Percentiles rank a stretch among this genome's conserved stretches.
phyloP scores from a whole-genome alignment of 169 alveolate genomes.

The Plasmodium malariae region DNA sequence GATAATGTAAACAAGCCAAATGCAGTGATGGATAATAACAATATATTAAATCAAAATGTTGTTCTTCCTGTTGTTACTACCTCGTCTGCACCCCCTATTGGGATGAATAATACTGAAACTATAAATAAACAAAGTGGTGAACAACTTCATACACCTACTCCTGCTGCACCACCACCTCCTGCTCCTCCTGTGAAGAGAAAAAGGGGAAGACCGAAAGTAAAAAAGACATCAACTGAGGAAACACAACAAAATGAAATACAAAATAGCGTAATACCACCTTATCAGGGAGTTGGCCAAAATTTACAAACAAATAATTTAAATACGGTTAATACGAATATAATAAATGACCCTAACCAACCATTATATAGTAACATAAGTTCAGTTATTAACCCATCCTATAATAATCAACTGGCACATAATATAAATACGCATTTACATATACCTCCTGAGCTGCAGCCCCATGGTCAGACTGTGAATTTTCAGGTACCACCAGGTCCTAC shows the following conservation, averaged over 20 bases:
- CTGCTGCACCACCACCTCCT: too few relatives aligned
- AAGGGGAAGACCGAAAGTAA: conserved; percentile 59
- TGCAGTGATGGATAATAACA: neutral
- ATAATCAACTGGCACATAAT: conserved; percentile 23
- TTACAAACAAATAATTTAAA: conserved; percentile 1
- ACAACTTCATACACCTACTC: too few relatives aligned
- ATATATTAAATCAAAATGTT: neutral
- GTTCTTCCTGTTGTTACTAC: neutral
- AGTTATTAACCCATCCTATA: conserved; percentile 17
- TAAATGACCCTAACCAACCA: neutral
- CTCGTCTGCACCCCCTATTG: neutral
- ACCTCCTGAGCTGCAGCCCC: conserved; percentile 4
- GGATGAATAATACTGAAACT: neutral
- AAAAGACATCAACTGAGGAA: conserved; percentile 56
- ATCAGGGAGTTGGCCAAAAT: neutral
- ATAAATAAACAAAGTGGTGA: neutral
- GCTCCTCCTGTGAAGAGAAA: conserved; percentile 35
- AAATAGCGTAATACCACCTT: neutral
- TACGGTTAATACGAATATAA: neutral
- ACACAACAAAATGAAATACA: conserved; percentile 15
- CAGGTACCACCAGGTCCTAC: neutral
- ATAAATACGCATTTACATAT: neutral
- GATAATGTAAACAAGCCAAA: neutral
- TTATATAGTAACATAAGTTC: conserved; percentile 13
- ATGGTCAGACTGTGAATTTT: neutral